Base-by-base conservation (phyloP, 192 early-diverging fungal genomes). In the Mortierella claussenii region DNA sequence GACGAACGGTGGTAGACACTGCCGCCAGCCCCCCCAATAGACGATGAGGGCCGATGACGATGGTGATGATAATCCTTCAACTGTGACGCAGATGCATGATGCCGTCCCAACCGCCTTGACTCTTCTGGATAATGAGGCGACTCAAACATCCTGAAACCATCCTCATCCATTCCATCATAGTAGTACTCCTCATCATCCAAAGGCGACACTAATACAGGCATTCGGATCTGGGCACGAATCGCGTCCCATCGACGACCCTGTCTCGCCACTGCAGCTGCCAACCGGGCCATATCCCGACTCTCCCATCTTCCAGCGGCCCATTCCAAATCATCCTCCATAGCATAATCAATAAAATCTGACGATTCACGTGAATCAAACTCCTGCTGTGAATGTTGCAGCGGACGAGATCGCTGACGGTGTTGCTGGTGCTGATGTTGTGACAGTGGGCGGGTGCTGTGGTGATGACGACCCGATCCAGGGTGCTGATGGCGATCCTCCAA, bases 231-330 rank as follows among this genome's bases (percentile, higher is more conserved):
- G 6, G 59, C 73, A 15, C 73, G 57, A 23, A 76, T 45, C 4
- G 53, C 58, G 12, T 76, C 73, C 73, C 73, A 76, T 1, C 73
- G 64, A 21, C 73, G 73, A 2, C 73, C 73, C 40, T 76, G 73
- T 33, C 59, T 66, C 1, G 64, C 73, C 32, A 76, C 73, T 2
- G 73, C 63, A 15, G 73, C 73, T 9, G 73, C 61, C 27, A 76
- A 31, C 4, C 73, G 63, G 5, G 73, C 73, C 73, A 76, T 76
- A 12, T 76, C 73, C 0, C 73, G 73, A 40, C 73, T 50, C 8
- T 61, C 73, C 64, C 65, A 76, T 57, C 73, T 49, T 18, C 73
- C 64, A 21, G 40, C 46, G 17, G 58, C 73, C 73, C 73, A 76
- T 8, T 76, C 73, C 53, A 76, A 44, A 1, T 76, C 73, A 30